Evolutionary conservation across 148 eudicot genomes (phyloP), one percentile per base, ranked within the genome.

Genomic region (Chenopodium formosanum): DNA sequence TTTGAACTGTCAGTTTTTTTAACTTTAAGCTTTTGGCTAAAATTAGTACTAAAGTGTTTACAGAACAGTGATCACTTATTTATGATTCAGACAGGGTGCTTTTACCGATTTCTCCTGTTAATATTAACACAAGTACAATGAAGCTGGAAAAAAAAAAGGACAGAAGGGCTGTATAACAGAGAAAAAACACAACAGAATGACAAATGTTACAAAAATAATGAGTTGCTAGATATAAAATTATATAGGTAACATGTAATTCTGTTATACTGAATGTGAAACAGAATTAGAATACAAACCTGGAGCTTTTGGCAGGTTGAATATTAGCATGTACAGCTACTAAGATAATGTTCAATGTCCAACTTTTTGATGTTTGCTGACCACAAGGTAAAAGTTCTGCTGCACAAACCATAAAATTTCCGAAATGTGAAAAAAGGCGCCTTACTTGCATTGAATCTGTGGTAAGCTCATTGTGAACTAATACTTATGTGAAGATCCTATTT

Each of bases 261-360:
- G 66, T 31, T 31, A 8, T 1, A 62, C 32, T 58, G 23, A 34
- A 40, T 32, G 81, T 20, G 10, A 37, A 70, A 4, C 65, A 48
- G 65, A 68, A 68, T 50, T 32, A 47, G 73, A 66, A 68, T 17
- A 56, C 75, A 34, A 79, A 79, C 81, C 67, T 79, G 75, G 7
- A 5, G 76, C 48, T 32, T 75, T 75, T 63, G 25, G 46, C 29
- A 58, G 68, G 74, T 50, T 79, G 50, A 31, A 72, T 40, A 20
- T 32, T 27, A 32, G 23, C 31, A 12, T 25, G 14, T 47, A 65
- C 34, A 29, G 25, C 56, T 78, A 27, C 56, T 69, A 22, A 40
- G 50, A 44, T 1, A 47, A 9, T 31, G 56, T 6, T 56, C 14
- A 44, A 48, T 52, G 75, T 37, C 52, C 62, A 12, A 78, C 62